phyloP scores from a whole-genome alignment of 2,329 filamentous ascomycete species.

The Aspergillus flavus region DNA sequence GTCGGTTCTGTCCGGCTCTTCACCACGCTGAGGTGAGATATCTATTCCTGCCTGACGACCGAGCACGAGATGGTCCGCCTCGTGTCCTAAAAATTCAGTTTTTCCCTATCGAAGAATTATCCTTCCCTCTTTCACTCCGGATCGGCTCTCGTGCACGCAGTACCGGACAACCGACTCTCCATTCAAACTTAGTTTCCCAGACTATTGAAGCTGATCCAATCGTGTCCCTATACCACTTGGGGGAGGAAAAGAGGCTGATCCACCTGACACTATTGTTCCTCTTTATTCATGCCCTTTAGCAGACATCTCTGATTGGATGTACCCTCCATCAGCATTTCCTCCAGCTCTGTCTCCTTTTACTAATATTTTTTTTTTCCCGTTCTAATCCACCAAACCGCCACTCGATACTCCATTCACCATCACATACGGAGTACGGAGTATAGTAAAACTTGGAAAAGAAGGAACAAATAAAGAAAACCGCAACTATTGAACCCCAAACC shows the following conservation, averaged over 20 bases:
- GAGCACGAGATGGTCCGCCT: not conserved
- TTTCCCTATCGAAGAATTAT: no score
- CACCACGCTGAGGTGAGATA: not conserved
- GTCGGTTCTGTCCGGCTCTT: not conserved
- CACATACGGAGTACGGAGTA: not conserved
- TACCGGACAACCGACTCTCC: not conserved
- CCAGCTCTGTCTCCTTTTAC: not conserved
- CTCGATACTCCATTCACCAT: not conserved
- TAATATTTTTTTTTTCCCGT: not conserved
- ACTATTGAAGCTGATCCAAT: constrained; percentile 1
- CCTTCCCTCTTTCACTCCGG: not conserved
- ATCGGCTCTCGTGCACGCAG: not conserved
- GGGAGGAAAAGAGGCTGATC: not conserved
- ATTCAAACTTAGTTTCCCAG: not conserved
- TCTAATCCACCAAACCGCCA: not conserved
- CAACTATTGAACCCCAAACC: not conserved
- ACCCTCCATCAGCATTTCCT: not conserved
- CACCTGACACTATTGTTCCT: not conserved
- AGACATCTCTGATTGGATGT: not conserved
- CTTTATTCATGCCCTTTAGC: not conserved
- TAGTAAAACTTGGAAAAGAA: not conserved
- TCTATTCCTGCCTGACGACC: not conserved
- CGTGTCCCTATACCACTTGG: not conserved
- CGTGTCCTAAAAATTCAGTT: not conserved
- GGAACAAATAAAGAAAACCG: not conserved